Evolutionary conservation across 2,329 filamentous ascomycete genomes (phyloP), one percentile per base, ranked within the genome.

Genomic region (Trichoderma atrobrunneum): DNA sequence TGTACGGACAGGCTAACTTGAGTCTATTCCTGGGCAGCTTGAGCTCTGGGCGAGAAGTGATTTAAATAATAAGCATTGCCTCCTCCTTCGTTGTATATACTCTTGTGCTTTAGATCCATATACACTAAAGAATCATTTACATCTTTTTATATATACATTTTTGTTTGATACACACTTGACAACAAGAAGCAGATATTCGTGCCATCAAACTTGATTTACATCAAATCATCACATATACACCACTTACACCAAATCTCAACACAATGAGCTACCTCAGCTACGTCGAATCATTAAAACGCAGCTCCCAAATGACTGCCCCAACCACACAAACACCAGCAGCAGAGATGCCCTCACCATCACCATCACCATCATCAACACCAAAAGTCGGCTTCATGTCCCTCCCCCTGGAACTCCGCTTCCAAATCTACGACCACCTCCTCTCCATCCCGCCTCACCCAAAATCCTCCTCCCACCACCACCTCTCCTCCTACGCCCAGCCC

Each of bases 361-460:
- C 39, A 43, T 10, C 36, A 39, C 16, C 48, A 36, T 10, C 54
- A 28, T n/a, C 66, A 36, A 28, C 39, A 24, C 34, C 56, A 32
- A 61, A 32, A 24, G 57, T 62, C 61, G 54, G 75, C 63, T 77
- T 86, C 74, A 79, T 86, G 51, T 78, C 79, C 67, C 80, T 86
- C 28, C 84, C 84, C 39, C 75, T 82, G 62, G 85, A 86, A 76
- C 79, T 86, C 75, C 84, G 85, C 51, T 81, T 85, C 71, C 80
- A 85, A 70, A 84, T 86, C 74, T 86, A 85, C 79, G 72, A 76
- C 26, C 76, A 82, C 73, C 84, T 86, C 65, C 82, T 86, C 71
- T 72, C 77, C 74, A 77, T 83, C 59, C 75, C 78, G 6, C 81
- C 79, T 18, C 34, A 32, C 18, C 56, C 75, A 72, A 74, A 76